Base-by-base conservation (phyloP, 2,329 filamentous ascomycete species). In the Neofusicoccum ribis region DNA sequence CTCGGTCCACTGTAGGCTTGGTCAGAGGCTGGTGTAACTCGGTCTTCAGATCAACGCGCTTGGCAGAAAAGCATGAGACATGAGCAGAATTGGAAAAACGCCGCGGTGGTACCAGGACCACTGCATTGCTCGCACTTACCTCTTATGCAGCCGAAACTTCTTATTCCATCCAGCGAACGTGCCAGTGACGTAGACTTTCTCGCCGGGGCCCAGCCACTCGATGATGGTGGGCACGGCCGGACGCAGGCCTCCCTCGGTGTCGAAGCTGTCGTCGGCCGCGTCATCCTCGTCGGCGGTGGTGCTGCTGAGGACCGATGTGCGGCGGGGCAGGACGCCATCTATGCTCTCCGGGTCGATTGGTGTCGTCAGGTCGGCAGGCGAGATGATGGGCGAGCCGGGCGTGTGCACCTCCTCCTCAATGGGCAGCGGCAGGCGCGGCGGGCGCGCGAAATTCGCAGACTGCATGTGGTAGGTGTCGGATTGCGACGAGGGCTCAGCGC, bases 121-220 rank as follows among this genome's bases (percentile, higher is more conserved):
- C 37, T 43, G 54, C 7, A 20, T 12, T 34, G 46, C 46, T 52
- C n/a, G 44, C 39, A 88, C 90, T 86, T 86, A 96, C 93, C 92
- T 89, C 77, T 86, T 89, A 78, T 93, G 88, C 74, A 99, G 82
- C 71, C 91, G 88, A 76, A 93, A 96, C 80, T 98, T 98, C 76
- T 91, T 90, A 79, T 96, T 93, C 95, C 95, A 99, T 34, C 94
- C 91, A 72, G 96, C 96, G 75, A 98, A 97, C 20, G 95, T 98
- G 69, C 94, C 94, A 0, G 95, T 99, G 51, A 99, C 93, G 77
- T 97, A 99, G 69, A 98, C 88, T 78, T 93, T 96, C 65, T 96
- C 91, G 66, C 91, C 93, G 61, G 88, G 88, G 8, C 87, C 86
- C 69, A 86, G 86, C 95, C 95, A 99, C 78, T 96, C 91, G 66